Evolutionary conservation across 2,329 filamentous ascomycete genomes (phyloP).

Genomic region (Exophiala dermatitidis): DNA sequence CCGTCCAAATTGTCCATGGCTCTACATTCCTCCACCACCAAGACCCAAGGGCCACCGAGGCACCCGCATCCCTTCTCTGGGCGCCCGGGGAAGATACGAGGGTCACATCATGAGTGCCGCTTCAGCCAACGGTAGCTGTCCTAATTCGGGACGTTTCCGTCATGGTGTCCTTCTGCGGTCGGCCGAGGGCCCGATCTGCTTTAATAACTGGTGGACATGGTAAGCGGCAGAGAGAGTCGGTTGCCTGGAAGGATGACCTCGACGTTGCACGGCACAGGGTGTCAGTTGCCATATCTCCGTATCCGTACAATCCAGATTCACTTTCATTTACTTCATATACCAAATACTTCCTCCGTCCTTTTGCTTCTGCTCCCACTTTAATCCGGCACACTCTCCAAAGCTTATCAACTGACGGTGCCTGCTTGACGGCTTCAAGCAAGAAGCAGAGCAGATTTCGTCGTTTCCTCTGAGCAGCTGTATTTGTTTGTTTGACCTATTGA

Average conservation of each 20-base stretch:
- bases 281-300: conserved; percentile 11
- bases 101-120: not conserved
- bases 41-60: not conserved
- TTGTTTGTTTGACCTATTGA: not conserved
- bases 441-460: too few species aligned
- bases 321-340: not conserved
- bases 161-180: not conserved
- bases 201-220: not conserved
- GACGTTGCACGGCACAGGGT: not conserved
- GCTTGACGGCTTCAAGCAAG: not conserved
- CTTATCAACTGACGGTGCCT: not conserved
- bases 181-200: not conserved
- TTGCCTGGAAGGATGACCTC: conserved; percentile 1
- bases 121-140: not conserved
- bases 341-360: not conserved
- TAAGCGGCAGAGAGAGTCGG: conserved; percentile 12
- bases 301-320: conserved; percentile 4
- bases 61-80: too few species aligned
- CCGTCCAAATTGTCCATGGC: not conserved
- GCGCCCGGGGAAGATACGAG: too few species aligned
- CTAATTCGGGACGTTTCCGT: not conserved
- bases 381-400: not conserved
- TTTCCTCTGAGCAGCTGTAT: not conserved
- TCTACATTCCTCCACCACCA: not conserved
- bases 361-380: not conserved